Evolutionary conservation across 2,329 filamentous ascomycete species (phyloP).

Genomic region (Fusarium sambucinum): DNA sequence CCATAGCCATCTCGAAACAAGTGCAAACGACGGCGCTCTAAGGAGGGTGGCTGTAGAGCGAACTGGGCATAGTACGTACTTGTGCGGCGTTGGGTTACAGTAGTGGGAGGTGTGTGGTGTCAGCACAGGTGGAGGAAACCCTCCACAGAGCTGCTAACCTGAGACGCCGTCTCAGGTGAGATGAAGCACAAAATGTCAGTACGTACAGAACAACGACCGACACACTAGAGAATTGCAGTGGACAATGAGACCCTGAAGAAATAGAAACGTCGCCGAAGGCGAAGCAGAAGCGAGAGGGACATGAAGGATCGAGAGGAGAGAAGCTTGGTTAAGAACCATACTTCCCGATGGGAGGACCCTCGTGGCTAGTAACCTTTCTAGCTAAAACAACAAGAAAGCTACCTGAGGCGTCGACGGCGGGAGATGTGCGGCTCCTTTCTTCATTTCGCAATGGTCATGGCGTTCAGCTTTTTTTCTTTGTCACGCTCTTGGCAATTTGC

Average conservation of each 20-base stretch:
- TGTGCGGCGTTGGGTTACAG: conserved; percentile 26
- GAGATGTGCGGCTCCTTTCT: conserved; percentile 37
- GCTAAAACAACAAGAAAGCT: conserved; percentile 33
- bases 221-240: conserved; percentile 6
- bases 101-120: conserved; percentile 39
- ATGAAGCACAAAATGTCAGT: conserved; percentile 23
- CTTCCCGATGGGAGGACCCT: not conserved
- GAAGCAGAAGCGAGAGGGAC: conserved; percentile 24
- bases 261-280: conserved; percentile 5
- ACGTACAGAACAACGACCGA: conserved; percentile 13
- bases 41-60: conserved; percentile 36
- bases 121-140: conserved; percentile 41
- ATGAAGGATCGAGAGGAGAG: conserved; percentile 4
- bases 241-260: not conserved
- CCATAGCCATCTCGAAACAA: conserved; percentile 38
- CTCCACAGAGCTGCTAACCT: conserved; percentile 48
- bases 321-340: conserved; percentile 2
- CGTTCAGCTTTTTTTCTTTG: conserved; percentile 18
- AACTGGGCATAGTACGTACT: conserved; percentile 26
- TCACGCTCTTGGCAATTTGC: conserved; percentile 11
- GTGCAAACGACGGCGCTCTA: conserved; percentile 42
- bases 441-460: conserved; percentile 38
- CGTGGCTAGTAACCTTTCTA: conserved; percentile 25
- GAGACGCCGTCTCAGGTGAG: conserved; percentile 55
- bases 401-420: conserved; percentile 39